These are phyloP conservation scores for Oryza coarctata DNA, from an alignment of 176 grass and related monocot species.

Conservation along the genomic window DNA sequence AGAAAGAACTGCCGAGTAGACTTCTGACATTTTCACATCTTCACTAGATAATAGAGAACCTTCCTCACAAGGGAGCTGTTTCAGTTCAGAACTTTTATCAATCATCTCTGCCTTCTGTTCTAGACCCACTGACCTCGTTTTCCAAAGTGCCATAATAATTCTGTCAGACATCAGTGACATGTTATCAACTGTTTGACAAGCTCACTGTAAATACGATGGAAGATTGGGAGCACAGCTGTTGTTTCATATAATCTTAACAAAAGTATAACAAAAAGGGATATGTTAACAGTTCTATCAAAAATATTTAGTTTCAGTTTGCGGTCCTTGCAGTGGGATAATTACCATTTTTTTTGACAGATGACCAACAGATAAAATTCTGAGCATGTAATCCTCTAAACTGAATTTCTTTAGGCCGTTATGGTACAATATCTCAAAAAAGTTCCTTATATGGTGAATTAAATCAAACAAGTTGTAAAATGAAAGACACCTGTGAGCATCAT, in stretches of 20 bases:
- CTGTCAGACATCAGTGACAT: slow-evolving; percentile 48
- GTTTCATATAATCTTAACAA: background rate
- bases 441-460: background rate
- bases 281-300: background rate
- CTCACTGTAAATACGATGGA: slow-evolving; percentile 9
- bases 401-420: background rate
- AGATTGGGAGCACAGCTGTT: slow-evolving; percentile 1
- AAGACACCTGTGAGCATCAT: slow-evolving; percentile 76
- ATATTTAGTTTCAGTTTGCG: background rate
- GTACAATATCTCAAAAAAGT: slow-evolving; percentile 13
- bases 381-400: background rate
- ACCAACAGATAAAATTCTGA: background rate
- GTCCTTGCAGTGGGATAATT: background rate
- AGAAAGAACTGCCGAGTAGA: slow-evolving; percentile 64
- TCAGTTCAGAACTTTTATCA: slow-evolving; percentile 75
- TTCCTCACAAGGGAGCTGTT: slow-evolving; percentile 54
- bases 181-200: slow-evolving; percentile 32
- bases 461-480: background rate
- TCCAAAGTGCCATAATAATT: slow-evolving; percentile 93
- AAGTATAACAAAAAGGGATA: background rate
- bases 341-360: background rate
- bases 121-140: slow-evolving; percentile 47
- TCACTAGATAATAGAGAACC: slow-evolving; percentile 65
- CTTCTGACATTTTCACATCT: slow-evolving; percentile 76
- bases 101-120: slow-evolving; percentile 60